phyloP scores from a whole-genome alignment of 2,329 filamentous ascomycete species.

The Apiospora phragmitis region DNA sequence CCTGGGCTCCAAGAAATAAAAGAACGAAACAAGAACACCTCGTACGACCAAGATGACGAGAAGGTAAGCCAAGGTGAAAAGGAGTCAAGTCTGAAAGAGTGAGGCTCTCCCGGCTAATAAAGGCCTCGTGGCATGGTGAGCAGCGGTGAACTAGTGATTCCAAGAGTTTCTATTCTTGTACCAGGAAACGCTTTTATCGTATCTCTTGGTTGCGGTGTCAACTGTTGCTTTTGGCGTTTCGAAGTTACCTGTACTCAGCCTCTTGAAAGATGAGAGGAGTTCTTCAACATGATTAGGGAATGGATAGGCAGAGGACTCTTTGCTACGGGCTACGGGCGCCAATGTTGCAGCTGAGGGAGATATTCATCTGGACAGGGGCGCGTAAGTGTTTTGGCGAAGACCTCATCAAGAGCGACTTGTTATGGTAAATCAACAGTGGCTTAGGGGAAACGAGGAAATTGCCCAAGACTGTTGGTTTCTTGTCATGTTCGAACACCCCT shows the following conservation, averaged over 20 bases:
- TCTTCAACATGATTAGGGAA: background rate
- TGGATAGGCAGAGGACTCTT: background rate
- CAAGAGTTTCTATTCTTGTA: slow-evolving; percentile 2
- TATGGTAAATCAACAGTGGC: background rate
- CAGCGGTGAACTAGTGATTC: background rate
- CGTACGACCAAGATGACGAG: background rate
- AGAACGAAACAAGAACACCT: background rate
- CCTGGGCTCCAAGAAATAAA: background rate
- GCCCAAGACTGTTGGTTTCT: background rate
- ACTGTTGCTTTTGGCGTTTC: background rate
- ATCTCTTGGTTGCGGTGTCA: background rate
- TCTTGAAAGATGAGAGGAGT: background rate
- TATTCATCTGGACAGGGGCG: background rate
- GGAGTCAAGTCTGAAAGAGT: background rate
- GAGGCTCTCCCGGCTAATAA: background rate
- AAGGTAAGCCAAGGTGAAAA: background rate
- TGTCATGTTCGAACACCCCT: background rate
- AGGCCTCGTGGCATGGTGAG: background rate
- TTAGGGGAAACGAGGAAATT: background rate
- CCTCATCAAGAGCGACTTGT: background rate
- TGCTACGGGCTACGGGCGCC: background rate
- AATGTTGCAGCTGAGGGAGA: background rate
- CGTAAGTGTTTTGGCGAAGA: background rate
- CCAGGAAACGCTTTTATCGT: background rate
- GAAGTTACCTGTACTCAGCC: background rate